Base-by-base conservation (phyloP, 2,329 filamentous ascomycete genomes). In the Bipolaris victoriae region DNA sequence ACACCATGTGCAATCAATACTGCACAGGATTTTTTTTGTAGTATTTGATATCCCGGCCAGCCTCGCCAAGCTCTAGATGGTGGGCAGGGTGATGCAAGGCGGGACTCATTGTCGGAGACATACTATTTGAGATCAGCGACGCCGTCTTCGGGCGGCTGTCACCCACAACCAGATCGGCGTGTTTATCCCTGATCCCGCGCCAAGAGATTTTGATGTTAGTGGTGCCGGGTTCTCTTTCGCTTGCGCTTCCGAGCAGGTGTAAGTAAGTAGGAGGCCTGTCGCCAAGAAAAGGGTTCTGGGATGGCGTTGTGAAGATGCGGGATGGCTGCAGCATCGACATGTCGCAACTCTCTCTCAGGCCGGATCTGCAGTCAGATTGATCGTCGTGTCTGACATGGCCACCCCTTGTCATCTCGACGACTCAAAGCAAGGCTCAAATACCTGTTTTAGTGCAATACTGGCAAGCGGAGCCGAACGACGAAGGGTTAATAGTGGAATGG, bases 151-250 rank as follows among this genome's bases (percentile, higher is more conserved):
- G 51, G 43, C 24, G 29, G 47, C 20, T 16, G 40, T 16, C 53
- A 44, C 40, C 22, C 4, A 29, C 24, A 16, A 24, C 24, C 31
- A 20, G 26, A 56, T 52, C 53, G 26, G 48, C 41, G 20, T 24
- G 20, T 43, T 31, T 40, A 10, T 29, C 43, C 54, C 46, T 56
- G 43, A 29, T 56, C 36, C 54, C 49, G 54, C 20, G 49, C 55
- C 55, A 53, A 53, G 55, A 44, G 36, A 57, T 57, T 18, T 31
- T 44, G 44, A 57, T 57, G 29, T 33, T 48, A 53, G 50, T 33
- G 24, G 24, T 48, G n/a, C 49, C 49, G 49, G 49, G 10, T 49
- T 43, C 55, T 48, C 49, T 49, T 48, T 57, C 55, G 49, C 36
- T 40, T 53, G 44, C 44, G 41, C 13, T 43, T 49, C 29, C 43